phyloP scores from a whole-genome alignment of 192 early-diverging fungal species.

The Coemansia sp. region DNA sequence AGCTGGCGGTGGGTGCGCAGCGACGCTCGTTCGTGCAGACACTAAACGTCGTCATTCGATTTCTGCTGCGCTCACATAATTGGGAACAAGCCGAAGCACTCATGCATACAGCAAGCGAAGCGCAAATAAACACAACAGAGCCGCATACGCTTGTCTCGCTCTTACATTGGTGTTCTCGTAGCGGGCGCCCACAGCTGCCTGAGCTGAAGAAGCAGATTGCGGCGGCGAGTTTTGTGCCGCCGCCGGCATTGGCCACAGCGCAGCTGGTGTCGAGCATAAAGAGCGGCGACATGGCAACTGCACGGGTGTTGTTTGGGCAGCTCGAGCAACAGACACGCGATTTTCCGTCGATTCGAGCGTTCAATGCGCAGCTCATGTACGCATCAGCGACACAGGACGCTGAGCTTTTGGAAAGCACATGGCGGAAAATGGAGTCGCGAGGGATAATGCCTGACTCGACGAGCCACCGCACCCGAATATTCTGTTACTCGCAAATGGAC shows the following conservation, averaged over 20 bases:
- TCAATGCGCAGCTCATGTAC: slow-evolving; percentile 25
- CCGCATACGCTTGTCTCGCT: slow-evolving; percentile 21
- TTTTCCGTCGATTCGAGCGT: slow-evolving; percentile 23
- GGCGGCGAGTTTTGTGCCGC: slow-evolving; percentile 15
- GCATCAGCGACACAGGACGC: slow-evolving; percentile 13
- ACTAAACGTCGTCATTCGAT: slow-evolving; percentile 20
- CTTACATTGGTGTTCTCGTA: slow-evolving; percentile 11
- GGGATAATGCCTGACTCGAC: slow-evolving; percentile 21
- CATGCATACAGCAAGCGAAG: slow-evolving; percentile 11
- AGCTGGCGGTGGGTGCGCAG: slow-evolving; percentile 2
- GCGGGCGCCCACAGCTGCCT: not conserved
- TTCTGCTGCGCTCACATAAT: slow-evolving; percentile 19
- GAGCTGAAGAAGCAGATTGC: slow-evolving; percentile 1
- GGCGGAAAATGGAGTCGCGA: slow-evolving; percentile 32
- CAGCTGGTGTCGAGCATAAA: slow-evolving; percentile 13
- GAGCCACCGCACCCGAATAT: slow-evolving; percentile 23
- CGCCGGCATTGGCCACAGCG: slow-evolving; percentile 10
- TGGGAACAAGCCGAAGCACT: slow-evolving; percentile 23
- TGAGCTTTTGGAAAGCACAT: slow-evolving; percentile 18
- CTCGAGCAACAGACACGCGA: slow-evolving; percentile 21
- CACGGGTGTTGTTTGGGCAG: slow-evolving; percentile 11
- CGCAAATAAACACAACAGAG: slow-evolving; percentile 8
- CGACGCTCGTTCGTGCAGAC: slow-evolving; percentile 24
- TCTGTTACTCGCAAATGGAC: slow-evolving; percentile 17
- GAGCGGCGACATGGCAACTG: slow-evolving; percentile 11